Conservation (phyloP, 345 rosid genomes). For the Raphanus raphanistrum region DNA sequence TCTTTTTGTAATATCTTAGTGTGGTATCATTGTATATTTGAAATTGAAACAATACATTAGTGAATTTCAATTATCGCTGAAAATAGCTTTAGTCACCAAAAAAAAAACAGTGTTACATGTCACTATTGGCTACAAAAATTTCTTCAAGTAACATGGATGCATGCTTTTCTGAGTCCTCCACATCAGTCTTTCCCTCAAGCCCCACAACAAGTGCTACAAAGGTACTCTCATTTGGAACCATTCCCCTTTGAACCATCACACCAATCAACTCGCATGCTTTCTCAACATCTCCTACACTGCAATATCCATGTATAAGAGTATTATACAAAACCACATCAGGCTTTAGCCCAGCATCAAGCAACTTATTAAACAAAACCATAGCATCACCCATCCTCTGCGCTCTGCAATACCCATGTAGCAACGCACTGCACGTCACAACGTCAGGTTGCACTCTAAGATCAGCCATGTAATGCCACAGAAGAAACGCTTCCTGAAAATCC, state of each 20-base stretch:
- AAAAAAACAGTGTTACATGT: conserved; percentile 13
- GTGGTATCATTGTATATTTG: conserved; percentile 66
- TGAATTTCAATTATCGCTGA: background rate
- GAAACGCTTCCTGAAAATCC: conserved; percentile 53
- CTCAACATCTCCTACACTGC: conserved; percentile 41
- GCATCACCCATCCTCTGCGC: conserved; percentile 47
- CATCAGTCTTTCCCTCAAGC: conserved; percentile 36
- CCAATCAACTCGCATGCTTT: conserved; percentile 47
- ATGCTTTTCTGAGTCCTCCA: conserved; percentile 39
- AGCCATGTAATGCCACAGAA: conserved; percentile 52
- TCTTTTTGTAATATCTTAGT: conserved; percentile 5
- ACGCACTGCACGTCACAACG: conserved; percentile 53
- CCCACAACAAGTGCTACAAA: conserved; percentile 45
- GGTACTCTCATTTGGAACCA: conserved; percentile 46
- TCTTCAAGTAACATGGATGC: conserved; percentile 46
- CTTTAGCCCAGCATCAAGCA: conserved; percentile 47
- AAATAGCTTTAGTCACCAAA: background rate
- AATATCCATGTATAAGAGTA: conserved; percentile 53
- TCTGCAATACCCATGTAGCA: conserved; percentile 53
- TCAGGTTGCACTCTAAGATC: conserved; percentile 48
- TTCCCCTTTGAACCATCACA: conserved; percentile 46
- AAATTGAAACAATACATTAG: conserved; percentile 27
- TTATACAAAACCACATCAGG: conserved; percentile 53
- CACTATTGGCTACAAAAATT: conserved; percentile 29
- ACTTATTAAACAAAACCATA: conserved; percentile 42